These are phyloP conservation scores for Parathielavia appendiculata DNA, from an alignment of 495 filamentous ascomycete genomes.

Conservation along the genomic window DNA sequence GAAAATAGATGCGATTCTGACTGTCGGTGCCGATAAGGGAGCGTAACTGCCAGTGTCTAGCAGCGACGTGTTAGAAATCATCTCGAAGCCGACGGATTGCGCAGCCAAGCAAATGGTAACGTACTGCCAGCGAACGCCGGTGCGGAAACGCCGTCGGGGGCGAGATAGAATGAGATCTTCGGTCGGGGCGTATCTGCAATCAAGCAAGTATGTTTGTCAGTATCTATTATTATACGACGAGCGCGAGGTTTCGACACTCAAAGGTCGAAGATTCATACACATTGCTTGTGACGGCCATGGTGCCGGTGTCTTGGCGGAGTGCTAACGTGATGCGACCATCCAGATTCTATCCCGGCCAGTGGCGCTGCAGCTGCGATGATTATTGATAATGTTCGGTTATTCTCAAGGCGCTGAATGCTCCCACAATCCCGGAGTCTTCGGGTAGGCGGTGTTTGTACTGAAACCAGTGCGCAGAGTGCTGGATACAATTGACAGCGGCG, in stretches of 20 bases:
- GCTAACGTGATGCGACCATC: conserved; percentile 30
- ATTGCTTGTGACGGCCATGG: conserved; percentile 50
- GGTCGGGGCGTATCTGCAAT: conserved; percentile 39
- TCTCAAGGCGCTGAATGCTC: neutral
- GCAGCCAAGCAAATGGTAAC: conserved; percentile 31
- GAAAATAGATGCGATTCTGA: conserved; percentile 75
- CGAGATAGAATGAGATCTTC: conserved; percentile 56
- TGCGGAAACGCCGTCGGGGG: conserved; percentile 69
- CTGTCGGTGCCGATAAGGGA: conserved; percentile 80
- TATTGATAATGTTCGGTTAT: neutral
- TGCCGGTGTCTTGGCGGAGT: conserved; percentile 27
- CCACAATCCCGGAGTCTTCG: neutral
- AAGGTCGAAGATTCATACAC: conserved; percentile 34
- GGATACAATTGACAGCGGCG: neutral
- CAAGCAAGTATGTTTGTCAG: no score
- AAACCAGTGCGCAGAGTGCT: neutral
- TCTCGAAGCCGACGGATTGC: conserved; percentile 10
- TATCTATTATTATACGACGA: no score
- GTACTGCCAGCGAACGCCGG: conserved; percentile 67
- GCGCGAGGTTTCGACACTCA: no score
- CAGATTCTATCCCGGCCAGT: neutral
- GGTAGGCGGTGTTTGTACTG: neutral
- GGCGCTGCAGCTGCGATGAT: neutral
- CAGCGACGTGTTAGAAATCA: conserved; percentile 9
- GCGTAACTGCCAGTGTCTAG: conserved; percentile 86